Conservation (phyloP, 176 grass and related monocot genomes). For the Luzula sylvatica region DNA sequence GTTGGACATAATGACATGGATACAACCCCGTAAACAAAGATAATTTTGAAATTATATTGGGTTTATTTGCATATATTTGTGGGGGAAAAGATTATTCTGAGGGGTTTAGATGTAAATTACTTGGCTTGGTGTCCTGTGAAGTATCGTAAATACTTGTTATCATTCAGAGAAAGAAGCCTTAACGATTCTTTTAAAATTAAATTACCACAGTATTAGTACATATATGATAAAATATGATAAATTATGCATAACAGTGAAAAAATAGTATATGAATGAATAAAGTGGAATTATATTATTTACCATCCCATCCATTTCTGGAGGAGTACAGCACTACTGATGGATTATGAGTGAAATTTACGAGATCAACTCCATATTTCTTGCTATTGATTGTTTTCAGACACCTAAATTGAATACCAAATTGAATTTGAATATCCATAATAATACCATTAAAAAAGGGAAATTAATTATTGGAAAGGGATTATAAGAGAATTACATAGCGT, state of each 20-base stretch:
- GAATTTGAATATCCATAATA: slow-evolving; percentile 18
- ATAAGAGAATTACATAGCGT: slow-evolving; percentile 51
- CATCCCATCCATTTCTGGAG: slow-evolving; percentile 99
- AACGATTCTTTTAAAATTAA: slow-evolving; percentile 56
- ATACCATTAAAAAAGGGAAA: slow-evolving; percentile 11
- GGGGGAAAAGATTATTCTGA: not conserved
- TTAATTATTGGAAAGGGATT: not conserved
- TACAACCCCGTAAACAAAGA: slow-evolving; percentile 55
- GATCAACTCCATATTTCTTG: slow-evolving; percentile 96
- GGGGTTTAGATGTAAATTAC: slow-evolving; percentile 21
- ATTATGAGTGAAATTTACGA: slow-evolving; percentile 90
- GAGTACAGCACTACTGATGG: slow-evolving; percentile 80
- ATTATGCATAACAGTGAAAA: slow-evolving; percentile 8
- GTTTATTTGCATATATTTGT: slow-evolving; percentile 13
- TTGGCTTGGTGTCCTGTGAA: slow-evolving; percentile 96
- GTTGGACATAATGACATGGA: slow-evolving; percentile 71
- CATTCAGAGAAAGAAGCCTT: slow-evolving; percentile 77
- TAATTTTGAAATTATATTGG: slow-evolving; percentile 15
- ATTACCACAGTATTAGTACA: slow-evolving; percentile 18
- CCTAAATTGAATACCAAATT: slow-evolving; percentile 23
- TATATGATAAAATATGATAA: no score
- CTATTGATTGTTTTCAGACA: slow-evolving; percentile 99
- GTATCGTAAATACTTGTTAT: slow-evolving; percentile 96
- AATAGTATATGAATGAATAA: slow-evolving; percentile 18
- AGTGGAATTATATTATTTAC: no score